These are phyloP conservation scores for Irineochytrium annulatum DNA, from an alignment of 192 early-diverging fungal genomes.

Conservation along the genomic window DNA sequence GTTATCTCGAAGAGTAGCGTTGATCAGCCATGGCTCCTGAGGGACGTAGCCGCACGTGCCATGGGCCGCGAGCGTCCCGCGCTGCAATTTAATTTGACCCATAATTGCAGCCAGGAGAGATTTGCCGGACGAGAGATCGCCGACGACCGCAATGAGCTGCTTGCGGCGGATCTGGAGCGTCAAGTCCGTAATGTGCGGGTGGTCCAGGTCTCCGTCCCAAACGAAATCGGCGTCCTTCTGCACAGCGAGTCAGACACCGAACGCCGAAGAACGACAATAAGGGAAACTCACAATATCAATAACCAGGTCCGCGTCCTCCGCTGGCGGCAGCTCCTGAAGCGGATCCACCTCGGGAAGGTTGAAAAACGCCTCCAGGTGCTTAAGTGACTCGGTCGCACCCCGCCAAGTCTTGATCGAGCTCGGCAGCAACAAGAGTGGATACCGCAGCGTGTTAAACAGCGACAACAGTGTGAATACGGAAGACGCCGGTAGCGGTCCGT, in stretches of 20 bases:
- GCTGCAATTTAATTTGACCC: constrained; percentile 56
- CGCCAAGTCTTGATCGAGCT: constrained; percentile 52
- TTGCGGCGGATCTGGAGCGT: constrained; percentile 47
- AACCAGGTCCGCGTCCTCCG: constrained; percentile 12
- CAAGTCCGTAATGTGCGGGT: constrained; percentile 43
- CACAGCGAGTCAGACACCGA: constrained; percentile 1
- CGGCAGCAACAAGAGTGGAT: constrained; percentile 65
- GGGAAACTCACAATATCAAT: constrained; percentile 40
- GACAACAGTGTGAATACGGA: constrained; percentile 58
- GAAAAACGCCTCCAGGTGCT: constrained; percentile 58
- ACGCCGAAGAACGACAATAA: background rate
- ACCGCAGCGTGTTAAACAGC: constrained; percentile 69
- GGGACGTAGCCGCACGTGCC: constrained; percentile 57
- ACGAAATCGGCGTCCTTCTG: constrained; percentile 38
- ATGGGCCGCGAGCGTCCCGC: constrained; percentile 39
- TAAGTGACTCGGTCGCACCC: constrained; percentile 51
- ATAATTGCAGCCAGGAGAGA: constrained; percentile 69
- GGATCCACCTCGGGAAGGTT: constrained; percentile 55
- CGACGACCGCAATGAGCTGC: constrained; percentile 63
- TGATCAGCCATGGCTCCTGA: constrained; percentile 69
- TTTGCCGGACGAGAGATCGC: constrained; percentile 65
- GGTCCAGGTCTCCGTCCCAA: constrained; percentile 50
- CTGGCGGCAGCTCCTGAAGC: background rate
- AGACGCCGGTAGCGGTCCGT: constrained; percentile 34
- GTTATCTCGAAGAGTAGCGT: constrained; percentile 70